Evolutionary conservation across 805 yeast species (phyloP).

Genomic region (Saccharomycopsis synnaedendra): DNA sequence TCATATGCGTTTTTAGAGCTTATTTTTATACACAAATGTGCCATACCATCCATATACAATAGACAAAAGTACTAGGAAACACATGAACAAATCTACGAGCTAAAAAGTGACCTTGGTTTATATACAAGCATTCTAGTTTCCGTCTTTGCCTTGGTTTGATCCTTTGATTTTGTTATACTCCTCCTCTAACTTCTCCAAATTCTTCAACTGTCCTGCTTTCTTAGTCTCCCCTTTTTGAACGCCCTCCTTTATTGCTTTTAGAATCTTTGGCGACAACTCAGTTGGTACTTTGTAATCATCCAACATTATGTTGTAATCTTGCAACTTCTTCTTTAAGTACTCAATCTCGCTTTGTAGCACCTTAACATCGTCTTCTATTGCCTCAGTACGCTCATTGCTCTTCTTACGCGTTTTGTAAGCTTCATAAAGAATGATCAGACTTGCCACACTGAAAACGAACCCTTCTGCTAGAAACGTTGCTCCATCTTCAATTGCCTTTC

Average conservation of each 20-base stretch:
- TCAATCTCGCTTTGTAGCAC: constrained; percentile 62
- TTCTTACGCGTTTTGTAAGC: constrained; percentile 56
- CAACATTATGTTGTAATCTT: constrained; percentile 25
- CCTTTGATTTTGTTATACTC: constrained; percentile 1
- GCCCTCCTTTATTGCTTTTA: constrained; percentile 19
- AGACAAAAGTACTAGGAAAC: too few species aligned
- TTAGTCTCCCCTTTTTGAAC: not conserved
- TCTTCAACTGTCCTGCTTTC: not conserved
- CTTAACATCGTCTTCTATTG: constrained; percentile 60
- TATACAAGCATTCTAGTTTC: too few species aligned
- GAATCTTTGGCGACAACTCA: constrained; percentile 33
- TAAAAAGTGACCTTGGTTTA: too few species aligned
- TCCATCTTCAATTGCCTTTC: constrained; percentile 72
- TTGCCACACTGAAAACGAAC: constrained; percentile 73
- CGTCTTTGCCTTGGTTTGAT: too few species aligned
- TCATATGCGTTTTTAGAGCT: too few species aligned
- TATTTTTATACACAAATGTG: too few species aligned
- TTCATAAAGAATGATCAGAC: constrained; percentile 62
- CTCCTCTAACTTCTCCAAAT: constrained; percentile 4
- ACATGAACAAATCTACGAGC: too few species aligned
- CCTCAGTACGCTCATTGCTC: constrained; percentile 48
- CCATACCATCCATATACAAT: too few species aligned
- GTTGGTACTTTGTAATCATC: constrained; percentile 41
- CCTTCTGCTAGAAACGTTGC: constrained; percentile 70
- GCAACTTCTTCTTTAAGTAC: constrained; percentile 37